A percentile compares a stretch with the other conserved stretches of the same genome.
Evolutionary conservation across 2,329 filamentous ascomycete species (phyloP).

Genomic region (Claviceps purpurea): DNA sequence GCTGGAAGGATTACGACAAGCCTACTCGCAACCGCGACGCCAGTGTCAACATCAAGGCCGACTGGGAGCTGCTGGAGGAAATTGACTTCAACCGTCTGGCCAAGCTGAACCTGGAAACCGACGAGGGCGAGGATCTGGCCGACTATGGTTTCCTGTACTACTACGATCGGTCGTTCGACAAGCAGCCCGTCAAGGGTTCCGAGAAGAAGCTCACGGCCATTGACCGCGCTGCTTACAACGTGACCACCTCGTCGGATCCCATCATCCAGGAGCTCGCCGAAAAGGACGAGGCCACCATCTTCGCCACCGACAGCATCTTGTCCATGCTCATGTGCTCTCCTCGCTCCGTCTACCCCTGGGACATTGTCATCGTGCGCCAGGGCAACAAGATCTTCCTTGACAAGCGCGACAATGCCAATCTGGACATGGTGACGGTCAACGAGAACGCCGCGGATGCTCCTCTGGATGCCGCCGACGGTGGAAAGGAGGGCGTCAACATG

Average conservation of each 20-base stretch:
- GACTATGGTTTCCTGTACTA: constrained; percentile 96
- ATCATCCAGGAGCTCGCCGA: constrained; percentile 95
- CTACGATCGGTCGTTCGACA: constrained; percentile 94
- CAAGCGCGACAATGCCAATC: constrained; percentile 88
- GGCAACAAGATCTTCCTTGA: constrained; percentile 97
- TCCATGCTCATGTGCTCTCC: constrained; percentile 99
- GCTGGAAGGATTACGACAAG: constrained; percentile 99
- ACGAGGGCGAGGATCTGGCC: constrained; percentile 89
- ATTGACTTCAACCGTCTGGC: constrained; percentile 92
- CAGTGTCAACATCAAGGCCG: constrained; percentile 88
- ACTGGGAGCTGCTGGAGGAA: constrained; percentile 93
- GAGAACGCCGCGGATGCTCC: constrained; percentile 96
- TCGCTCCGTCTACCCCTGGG: constrained; percentile 95
- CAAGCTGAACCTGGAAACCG: constrained; percentile 91
- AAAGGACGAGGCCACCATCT: constrained; percentile 90
- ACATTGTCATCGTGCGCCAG: constrained; percentile 85
- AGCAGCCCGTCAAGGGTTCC: constrained; percentile 75
- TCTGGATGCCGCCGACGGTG: constrained; percentile 78
- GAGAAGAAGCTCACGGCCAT: constrained; percentile 80
- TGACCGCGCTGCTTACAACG: constrained; percentile 94
- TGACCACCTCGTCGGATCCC: constrained; percentile 90
- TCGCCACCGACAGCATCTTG: constrained; percentile 90
- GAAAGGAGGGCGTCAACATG: constrained; percentile 90
- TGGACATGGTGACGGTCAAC: constrained; percentile 98
- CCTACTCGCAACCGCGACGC: constrained; percentile 91